These are phyloP conservation scores for Boechera retrofracta DNA, from an alignment of 345 rosid species.

Conservation along the genomic window DNA sequence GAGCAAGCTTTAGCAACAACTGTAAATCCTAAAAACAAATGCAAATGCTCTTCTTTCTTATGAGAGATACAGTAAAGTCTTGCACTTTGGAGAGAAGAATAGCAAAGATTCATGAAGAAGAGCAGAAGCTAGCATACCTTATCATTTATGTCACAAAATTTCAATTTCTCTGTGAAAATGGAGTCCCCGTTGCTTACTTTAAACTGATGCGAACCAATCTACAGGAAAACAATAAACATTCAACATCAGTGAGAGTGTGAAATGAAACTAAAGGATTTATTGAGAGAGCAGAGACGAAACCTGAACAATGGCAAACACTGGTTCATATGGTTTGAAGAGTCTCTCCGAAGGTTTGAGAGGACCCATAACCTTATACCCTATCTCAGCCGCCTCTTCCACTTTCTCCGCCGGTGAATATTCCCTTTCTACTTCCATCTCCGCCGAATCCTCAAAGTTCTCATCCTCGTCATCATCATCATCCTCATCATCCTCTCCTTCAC, in stretches of 20 bases:
- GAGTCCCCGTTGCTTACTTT: slow-evolving; percentile 94
- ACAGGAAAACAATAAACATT: slow-evolving; percentile 11
- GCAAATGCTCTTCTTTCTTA: neutral
- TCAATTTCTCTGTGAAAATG: slow-evolving; percentile 79
- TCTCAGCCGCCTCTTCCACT: slow-evolving; percentile 76
- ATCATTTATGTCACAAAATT: slow-evolving; percentile 91
- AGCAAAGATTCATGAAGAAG: slow-evolving; percentile 17
- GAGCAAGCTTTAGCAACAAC: neutral
- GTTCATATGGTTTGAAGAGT: slow-evolving; percentile 72
- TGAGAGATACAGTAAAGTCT: neutral
- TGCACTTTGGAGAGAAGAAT: neutral
- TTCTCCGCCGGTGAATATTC: slow-evolving; percentile 73
- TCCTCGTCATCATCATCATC: slow-evolving; percentile 43
- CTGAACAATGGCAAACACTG: slow-evolving; percentile 92
- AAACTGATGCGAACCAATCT: slow-evolving; percentile 96
- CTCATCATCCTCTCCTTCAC: slow-evolving; percentile 48
- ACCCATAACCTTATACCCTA: slow-evolving; percentile 83
- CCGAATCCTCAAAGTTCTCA: slow-evolving; percentile 48
- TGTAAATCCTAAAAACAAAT: neutral
- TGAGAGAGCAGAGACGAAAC: slow-evolving; percentile 46
- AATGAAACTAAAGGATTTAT: neutral
- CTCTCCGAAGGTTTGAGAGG: slow-evolving; percentile 63
- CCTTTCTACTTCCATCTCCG: slow-evolving; percentile 48
- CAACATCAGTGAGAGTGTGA: neutral
- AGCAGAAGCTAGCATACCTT: slow-evolving; percentile 54